phyloP scores from a whole-genome alignment of 805 yeast genomes.

The Kluyveromyces starmeri region DNA sequence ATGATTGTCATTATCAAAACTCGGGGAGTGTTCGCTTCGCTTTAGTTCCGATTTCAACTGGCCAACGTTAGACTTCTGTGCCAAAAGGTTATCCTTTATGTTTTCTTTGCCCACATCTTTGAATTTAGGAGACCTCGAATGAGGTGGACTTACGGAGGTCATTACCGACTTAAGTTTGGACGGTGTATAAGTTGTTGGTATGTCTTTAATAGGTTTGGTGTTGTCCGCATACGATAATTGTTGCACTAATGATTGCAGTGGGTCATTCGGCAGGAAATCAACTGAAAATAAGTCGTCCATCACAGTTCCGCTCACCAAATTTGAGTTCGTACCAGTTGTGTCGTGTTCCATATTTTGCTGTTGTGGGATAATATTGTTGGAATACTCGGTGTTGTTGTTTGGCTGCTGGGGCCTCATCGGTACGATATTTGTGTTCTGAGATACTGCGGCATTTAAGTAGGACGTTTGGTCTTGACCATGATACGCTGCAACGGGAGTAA shows the following conservation, averaged over 20 bases:
- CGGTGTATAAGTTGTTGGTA: not conserved
- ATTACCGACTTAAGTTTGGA: not conserved
- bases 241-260: conserved; percentile 17
- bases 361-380: too few relatives aligned
- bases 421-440: not conserved
- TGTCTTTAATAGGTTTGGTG: conserved; percentile 5
- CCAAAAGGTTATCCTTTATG: conserved; percentile 14
- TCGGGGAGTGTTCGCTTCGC: conserved; percentile 1
- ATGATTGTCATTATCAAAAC: not conserved
- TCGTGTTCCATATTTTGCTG: not conserved
- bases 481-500: too few relatives aligned
- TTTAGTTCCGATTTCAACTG: conserved; percentile 11
- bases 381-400: too few relatives aligned
- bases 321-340: not conserved
- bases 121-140: conserved; percentile 5
- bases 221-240: conserved; percentile 7
- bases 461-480: too few relatives aligned
- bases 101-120: conserved; percentile 9
- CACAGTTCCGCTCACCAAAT: not conserved
- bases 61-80: conserved; percentile 15
- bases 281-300: conserved; percentile 14
- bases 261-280: conserved; percentile 16
- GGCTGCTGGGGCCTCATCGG: too few relatives aligned
- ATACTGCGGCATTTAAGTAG: not conserved
- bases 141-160: not conserved